Percentiles rank a stretch among this genome's conserved stretches.
Evolutionary conservation across 768 basidiomycete species (phyloP).

Genomic region (Boletus tomentosulus): DNA sequence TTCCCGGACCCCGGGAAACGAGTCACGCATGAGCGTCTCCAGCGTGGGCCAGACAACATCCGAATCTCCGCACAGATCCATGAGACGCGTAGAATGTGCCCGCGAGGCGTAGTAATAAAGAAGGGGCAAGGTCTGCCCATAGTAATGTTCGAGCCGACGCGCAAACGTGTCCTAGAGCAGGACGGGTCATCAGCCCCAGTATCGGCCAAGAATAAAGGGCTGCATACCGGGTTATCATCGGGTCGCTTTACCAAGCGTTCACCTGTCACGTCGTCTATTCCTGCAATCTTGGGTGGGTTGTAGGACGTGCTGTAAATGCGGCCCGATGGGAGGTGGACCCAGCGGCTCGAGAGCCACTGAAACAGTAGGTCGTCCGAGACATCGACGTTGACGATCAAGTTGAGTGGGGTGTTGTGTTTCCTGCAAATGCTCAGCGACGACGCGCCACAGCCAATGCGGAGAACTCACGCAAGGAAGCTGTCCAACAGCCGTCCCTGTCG

Average conservation of each 20-base stretch:
- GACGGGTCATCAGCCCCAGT: constrained; percentile 2
- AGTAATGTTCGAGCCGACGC: constrained; percentile 72
- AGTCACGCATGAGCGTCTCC: constrained; percentile 50
- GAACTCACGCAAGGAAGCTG: constrained; percentile 57
- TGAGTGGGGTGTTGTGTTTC: constrained; percentile 59
- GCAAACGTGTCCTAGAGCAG: constrained; percentile 64
- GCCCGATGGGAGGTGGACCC: constrained; percentile 81
- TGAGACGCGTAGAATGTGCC: constrained; percentile 43
- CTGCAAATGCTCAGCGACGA: constrained; percentile 33
- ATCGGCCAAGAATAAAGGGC: not conserved
- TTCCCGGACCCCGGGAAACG: constrained; percentile 55
- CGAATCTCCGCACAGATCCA: constrained; percentile 61
- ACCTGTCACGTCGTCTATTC: constrained; percentile 80
- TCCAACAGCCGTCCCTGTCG: constrained; percentile 77
- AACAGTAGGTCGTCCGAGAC: constrained; percentile 81
- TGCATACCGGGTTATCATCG: constrained; percentile 79
- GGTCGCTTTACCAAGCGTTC: constrained; percentile 77
- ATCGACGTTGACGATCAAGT: constrained; percentile 76
- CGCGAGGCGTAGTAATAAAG: constrained; percentile 60
- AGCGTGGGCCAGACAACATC: constrained; percentile 82
- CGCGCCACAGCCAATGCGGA: not conserved
- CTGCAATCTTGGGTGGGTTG: constrained; percentile 74
- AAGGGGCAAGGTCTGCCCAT: constrained; percentile 74
- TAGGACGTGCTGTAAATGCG: constrained; percentile 85
- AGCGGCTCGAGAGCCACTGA: constrained; percentile 77